Evolutionary conservation across 139 green algal genomes (phyloP).

Genomic region (Desmodesmus armatus): DNA sequence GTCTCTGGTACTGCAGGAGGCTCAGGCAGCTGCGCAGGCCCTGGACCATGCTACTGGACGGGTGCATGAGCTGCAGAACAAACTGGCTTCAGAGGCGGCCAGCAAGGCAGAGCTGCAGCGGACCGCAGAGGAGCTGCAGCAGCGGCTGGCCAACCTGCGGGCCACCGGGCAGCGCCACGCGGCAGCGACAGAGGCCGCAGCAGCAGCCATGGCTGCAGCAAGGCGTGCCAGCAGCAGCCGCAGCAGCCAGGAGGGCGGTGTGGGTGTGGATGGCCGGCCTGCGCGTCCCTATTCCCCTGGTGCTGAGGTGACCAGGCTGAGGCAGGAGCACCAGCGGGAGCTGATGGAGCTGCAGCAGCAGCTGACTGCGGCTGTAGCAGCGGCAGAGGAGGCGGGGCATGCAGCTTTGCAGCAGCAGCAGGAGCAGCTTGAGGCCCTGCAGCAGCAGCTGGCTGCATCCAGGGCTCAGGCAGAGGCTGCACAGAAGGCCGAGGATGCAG

Average conservation of each 20-base stretch:
- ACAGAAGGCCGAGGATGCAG: slow-evolving; percentile 1
- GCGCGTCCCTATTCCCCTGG: not conserved
- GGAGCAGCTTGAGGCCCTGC: not conserved
- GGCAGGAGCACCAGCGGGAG: slow-evolving; percentile 13
- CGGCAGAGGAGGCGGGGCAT: not conserved
- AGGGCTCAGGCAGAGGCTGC: slow-evolving; percentile 12
- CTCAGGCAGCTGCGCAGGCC: not conserved
- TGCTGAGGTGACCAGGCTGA: slow-evolving; percentile 1
- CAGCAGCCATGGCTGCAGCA: not conserved
- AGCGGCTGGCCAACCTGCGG: slow-evolving; percentile 9
- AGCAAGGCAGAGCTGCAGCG: not conserved
- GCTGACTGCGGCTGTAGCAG: slow-evolving; percentile 10
- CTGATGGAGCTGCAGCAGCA: slow-evolving; percentile 12
- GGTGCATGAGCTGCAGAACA: slow-evolving; percentile 1
- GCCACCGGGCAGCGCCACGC: too few relatives aligned
- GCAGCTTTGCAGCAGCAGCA: not conserved
- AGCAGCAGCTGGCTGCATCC: not conserved
- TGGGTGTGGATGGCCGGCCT: slow-evolving; percentile 1
- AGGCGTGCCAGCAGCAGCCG: not conserved
- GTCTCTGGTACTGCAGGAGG: too few relatives aligned
- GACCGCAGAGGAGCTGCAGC: not conserved
- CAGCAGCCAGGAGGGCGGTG: not conserved
- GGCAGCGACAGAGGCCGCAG: not conserved
- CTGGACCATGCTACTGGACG: not conserved
- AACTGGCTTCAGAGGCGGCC: slow-evolving; percentile 13